These are phyloP conservation scores for Cryphonectria carpinicola DNA, from an alignment of 2,329 filamentous ascomycete genomes.

Conservation along the genomic window DNA sequence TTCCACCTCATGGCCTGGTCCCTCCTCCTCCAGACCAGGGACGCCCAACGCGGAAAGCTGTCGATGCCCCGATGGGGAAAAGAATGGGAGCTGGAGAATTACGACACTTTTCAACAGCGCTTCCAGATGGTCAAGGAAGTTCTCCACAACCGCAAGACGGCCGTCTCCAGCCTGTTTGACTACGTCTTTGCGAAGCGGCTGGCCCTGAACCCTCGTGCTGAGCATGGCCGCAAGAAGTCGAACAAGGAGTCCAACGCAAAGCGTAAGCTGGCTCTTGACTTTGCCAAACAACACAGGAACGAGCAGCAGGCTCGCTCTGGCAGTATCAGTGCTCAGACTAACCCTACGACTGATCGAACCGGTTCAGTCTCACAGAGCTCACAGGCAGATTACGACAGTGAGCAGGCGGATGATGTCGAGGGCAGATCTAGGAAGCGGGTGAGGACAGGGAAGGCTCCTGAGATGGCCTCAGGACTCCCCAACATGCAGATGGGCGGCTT, in stretches of 20 bases:
- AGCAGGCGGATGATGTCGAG: not conserved
- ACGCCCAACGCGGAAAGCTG: not conserved
- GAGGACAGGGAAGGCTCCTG: not conserved
- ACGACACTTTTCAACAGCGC: not conserved
- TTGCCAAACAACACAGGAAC: not conserved
- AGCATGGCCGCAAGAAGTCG: not conserved
- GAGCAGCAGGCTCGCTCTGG: not conserved
- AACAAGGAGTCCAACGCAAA: conserved; percentile 11
- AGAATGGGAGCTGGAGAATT: not conserved
- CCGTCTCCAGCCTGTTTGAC: conserved; percentile 12
- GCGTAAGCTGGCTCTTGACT: not conserved
- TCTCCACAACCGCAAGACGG: not conserved
- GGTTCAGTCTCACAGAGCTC: not conserved
- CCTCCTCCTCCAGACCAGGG: conserved; percentile 12
- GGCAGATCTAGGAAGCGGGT: not conserved
- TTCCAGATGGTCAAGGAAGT: not conserved
- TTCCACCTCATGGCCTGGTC: conserved; percentile 15
- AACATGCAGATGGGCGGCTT: not conserved
- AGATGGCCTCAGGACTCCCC: not conserved
- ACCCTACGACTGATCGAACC: not conserved
- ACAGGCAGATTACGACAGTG: not conserved
- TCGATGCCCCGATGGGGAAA: conserved; percentile 15
- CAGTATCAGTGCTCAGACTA: not conserved
- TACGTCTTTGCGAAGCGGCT: conserved; percentile 9
- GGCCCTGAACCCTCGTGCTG: not conserved